Conservation (phyloP, 441 rosid species). For the Aquilaria agallochum region DNA sequence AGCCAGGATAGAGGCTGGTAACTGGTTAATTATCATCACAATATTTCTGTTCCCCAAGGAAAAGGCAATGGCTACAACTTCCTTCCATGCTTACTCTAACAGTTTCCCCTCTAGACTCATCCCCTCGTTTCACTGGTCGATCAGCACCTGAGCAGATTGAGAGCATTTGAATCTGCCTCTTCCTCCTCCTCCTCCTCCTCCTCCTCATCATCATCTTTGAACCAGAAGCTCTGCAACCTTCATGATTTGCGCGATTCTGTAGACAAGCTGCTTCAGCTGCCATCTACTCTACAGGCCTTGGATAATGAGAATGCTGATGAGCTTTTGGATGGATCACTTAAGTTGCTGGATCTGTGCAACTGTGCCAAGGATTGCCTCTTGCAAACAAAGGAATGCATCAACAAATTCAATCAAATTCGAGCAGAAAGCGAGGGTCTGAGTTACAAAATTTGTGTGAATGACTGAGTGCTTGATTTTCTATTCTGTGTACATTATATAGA, state of each 20-base stretch:
- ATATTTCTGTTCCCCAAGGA: not conserved
- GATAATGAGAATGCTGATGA: slow-evolving; percentile 22
- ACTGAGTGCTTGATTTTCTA: too few relatives aligned
- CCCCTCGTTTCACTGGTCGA: slow-evolving; percentile 23
- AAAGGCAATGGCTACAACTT: slow-evolving; percentile 15
- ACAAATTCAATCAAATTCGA: slow-evolving; percentile 22
- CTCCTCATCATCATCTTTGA: slow-evolving; percentile 24
- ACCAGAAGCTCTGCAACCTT: slow-evolving; percentile 19
- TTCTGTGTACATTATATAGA: too few relatives aligned
- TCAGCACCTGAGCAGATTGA: slow-evolving; percentile 22
- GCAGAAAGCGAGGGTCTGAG: slow-evolving; percentile 20
- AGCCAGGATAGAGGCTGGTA: not conserved
- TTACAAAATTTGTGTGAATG: too few relatives aligned
- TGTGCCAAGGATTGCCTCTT: slow-evolving; percentile 30
- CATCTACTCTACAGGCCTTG: slow-evolving; percentile 22
- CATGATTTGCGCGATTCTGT: slow-evolving; percentile 30
- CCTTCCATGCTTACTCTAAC: slow-evolving; percentile 28
- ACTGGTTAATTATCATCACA: not conserved
- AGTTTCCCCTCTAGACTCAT: slow-evolving; percentile 39
- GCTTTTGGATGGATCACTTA: slow-evolving; percentile 31
- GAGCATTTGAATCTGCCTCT: slow-evolving; percentile 14
- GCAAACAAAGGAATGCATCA: slow-evolving; percentile 23
- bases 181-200: too few relatives aligned
- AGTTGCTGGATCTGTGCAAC: slow-evolving; percentile 32
- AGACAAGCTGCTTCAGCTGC: slow-evolving; percentile 26